phyloP scores from a whole-genome alignment of 1,139 yeast genomes.

The Blastobotrys petasosporus region DNA sequence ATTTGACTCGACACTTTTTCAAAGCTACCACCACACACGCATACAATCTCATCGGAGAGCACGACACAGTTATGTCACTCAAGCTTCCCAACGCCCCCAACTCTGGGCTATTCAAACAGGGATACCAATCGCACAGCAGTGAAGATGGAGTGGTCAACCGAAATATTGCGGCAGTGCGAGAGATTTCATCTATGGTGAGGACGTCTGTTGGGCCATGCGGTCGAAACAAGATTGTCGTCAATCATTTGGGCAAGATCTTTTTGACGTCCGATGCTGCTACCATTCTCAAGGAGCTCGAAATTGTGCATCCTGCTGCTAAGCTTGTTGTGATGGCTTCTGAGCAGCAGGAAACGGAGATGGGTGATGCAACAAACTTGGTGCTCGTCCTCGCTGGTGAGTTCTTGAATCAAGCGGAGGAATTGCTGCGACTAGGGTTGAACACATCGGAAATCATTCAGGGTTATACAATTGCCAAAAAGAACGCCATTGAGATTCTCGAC shows the following conservation, averaged over 20 bases:
- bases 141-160: constrained; percentile 93
- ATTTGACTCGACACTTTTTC: no score
- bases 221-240: constrained; percentile 89
- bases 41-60: background rate
- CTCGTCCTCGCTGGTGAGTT: constrained; percentile 86
- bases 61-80: constrained; percentile 57
- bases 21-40: background rate
- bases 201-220: constrained; percentile 98
- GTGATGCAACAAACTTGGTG: constrained; percentile 69
- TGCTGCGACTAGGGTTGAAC: constrained; percentile 77
- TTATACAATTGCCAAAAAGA: constrained; percentile 73
- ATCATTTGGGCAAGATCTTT: constrained; percentile 73
- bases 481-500: constrained; percentile 61
- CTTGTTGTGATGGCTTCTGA: constrained; percentile 93
- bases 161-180: constrained; percentile 91
- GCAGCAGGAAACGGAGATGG: constrained; percentile 91
- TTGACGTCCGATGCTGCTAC: constrained; percentile 97
- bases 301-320: constrained; percentile 96
- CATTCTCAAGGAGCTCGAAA: constrained; percentile 85
- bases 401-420: constrained; percentile 73
- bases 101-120: constrained; percentile 90
- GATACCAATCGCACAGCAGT: constrained; percentile 81
- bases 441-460: constrained; percentile 91
- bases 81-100: constrained; percentile 92
- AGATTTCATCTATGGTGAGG: constrained; percentile 82